Evolutionary conservation across 106 monocot species (phyloP), one percentile per base, ranked within the genome.

Genomic region (Allium fistulosum): DNA sequence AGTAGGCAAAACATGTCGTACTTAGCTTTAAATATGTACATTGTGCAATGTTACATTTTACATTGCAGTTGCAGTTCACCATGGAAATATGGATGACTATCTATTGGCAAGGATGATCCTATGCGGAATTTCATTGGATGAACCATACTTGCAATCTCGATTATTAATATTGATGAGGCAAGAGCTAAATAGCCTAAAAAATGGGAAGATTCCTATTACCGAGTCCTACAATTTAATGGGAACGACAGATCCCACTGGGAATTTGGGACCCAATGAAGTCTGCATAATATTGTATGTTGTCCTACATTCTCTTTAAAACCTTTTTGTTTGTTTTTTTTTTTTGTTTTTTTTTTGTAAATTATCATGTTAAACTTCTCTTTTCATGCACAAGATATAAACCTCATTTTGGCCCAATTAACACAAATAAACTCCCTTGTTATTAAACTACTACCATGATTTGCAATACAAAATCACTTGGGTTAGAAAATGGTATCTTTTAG

Each of bases 171-270:
- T 88, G 17, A 78, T 76, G 78, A 64, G 55, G 7, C 82, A 80
- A 45, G 85, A 92, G 17, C 68, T 18, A 14, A 92, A 85, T 57
- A 53, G 80, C 16, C 57, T 92, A 7, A 70, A 63, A 65, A 22
- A 9, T 16, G 84, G 85, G 48, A 88, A 67, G 47, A 27, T 92
- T 59, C 80, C 85, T 14, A 46, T 92, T 8, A 69, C 15, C 10
- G 88, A 92, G 13, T 92, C 75, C 26, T 92, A 85, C 70, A 78
- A 92, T 79, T 56, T 92, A 57, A 92, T 92, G 92, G 92, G 88
- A 16, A 88, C 92, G 5, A 37, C 82, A 11, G 92, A 92, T 28
- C 92, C 92, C 45, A 88, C 88, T 1, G 78, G 78, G 55, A 75
- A 46, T 51, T 63, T 92, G 5, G 62, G 66, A 10, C 45, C 62